Base-by-base conservation (phyloP, 2,329 filamentous ascomycete genomes). In the Clonostachys chloroleuca region DNA sequence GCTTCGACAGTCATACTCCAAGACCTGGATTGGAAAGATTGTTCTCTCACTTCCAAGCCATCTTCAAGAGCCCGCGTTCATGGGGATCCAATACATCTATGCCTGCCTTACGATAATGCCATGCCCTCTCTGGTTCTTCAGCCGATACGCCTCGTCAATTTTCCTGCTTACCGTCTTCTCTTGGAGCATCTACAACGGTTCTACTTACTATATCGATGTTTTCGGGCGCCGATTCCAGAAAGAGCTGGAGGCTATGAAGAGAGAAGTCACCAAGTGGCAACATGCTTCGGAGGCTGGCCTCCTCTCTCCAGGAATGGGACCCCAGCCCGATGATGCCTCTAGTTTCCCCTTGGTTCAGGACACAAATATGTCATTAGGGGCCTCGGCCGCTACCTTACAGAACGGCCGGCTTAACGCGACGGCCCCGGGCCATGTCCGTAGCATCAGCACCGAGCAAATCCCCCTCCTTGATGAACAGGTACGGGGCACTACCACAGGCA, bases 161-260 rank as follows among this genome's bases (percentile, higher is more conserved):
- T 99, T 96, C 68, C 74, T 99, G 42, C 74, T 86, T 47, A 70
- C 81, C 3, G 84, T 99, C n/a, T 97, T 99, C 61, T 77, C 83
- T 40, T 96, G 92, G 91, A 95, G 89, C 56, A 87, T 96, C 47
- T 95, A 96, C 72, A 99, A 99, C 57, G 94, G 94, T 34, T 90
- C 94, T 16, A 97, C 92, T 1, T 99, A 88, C 67, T 99, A 99
- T 68, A 97, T 99, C 60, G 94, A 99, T 58, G 89, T 97, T 2
- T 99, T 97, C 63, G 94, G 95, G 46, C 95, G 89, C 59, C 83
- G 92, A 3, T 97, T 99, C 75, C 90, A 99, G 73, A 96, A 92
- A 62, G 94, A 99, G 66, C 76, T 99, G 12, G 92, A 99, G 63
- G 80, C 86, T 45, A 80, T 99, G 70, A 92, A 87, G 68, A 82